Base-by-base conservation (phyloP, 139 green algal species). In the Bryopsis sp. region DNA sequence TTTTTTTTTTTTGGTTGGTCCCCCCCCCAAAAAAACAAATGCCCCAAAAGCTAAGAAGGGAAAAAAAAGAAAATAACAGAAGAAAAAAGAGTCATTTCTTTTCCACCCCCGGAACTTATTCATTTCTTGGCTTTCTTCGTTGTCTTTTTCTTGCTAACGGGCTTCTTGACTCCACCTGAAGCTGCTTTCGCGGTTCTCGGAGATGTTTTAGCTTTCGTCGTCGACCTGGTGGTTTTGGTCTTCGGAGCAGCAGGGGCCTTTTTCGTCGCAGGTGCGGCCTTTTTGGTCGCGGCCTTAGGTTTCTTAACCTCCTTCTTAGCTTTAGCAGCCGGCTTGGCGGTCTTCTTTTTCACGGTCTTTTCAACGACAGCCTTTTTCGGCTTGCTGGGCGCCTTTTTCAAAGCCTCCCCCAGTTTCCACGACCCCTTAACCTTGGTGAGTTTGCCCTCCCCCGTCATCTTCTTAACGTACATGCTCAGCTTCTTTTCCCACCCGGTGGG, bases 201-300 rank as follows among this genome's bases (percentile, higher is more conserved):
- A 19, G 38, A 48, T 50, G 7, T 33, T 3, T 7, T 11, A 50
- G 62, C 59, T 7, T 73, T 73, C 47, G 70, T 78, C 28, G 34
- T 48, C 6, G 15, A 47, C 62, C 26, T 58, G 67, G 70, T 31
- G 47, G 66, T 78, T 2, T 31, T 28, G 32, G 67, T 70, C 75
- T 81, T 81, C 26, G 65, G 34, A 33, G 76, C 48, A 69, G 74
- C 64, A 31, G 57, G 67, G 33, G 54, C 65, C 68, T 79, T 77
- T 48, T 74, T 61, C 29, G 50, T 67, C 22, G 54, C 57, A 19
- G 47, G 43, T 69, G 77, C 79, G 69, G 76, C 76, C 58, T 75
- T 75, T 8, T 31, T 54, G 8, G 8, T 54, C 4, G 32, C 47
- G 8, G 68, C 76, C 74, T 82, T 82, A 26, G 72, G 47, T n/a